Base-by-base conservation (phyloP, 352 stramenopile species). In the Globisporangium spinosum region DNA sequence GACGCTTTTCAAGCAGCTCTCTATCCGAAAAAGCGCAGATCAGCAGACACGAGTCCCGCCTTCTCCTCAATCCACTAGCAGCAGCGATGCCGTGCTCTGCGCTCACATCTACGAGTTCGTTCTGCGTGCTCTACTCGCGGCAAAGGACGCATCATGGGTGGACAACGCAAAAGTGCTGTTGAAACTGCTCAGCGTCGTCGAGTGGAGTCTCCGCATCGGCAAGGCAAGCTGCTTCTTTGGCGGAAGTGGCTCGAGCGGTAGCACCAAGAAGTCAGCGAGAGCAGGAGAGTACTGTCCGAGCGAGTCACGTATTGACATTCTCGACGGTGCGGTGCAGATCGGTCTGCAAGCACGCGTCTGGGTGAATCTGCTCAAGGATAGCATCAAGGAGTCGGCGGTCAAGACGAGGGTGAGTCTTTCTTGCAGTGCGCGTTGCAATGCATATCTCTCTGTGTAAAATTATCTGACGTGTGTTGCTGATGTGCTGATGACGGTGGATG, bases 151-250 rank as follows among this genome's bases (percentile, higher is more conserved):
- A 23, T 79, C 67, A 32, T 89, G 77, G 70, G 67, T 74, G 3
- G 73, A 38, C 34, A 62, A 54, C 35, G 65, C 70, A 40, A 78
- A 75, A 55, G 71, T 83, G 64, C 35, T 85, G 59, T n/a, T 77
- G 10, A 85, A 82, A 35, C 35, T 81, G 22, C 62, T 89, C 29
- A 77, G 77, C 40, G 75, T 77, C n/a, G 77, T 85, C 34, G 80
- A 89, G 56, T 45, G 77, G 34, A 68, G 65, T 10, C 40, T 89
- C 13, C 78, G 80, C 9, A 73, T 89, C 55, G 80, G 74, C 20
- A 85, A 78, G 66, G 70, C 67, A 17, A 74, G 75, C 69, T 8
- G 29, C 65, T 4, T 70, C 51, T 3, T n/a, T 55, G 27, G 64
- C 66, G 43, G 67, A 58, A 70, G 29, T 27, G 51, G 23, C 15